phyloP scores from a whole-genome alignment of 768 basidiomycete species.

The Coprinopsis marcescibilis region DNA sequence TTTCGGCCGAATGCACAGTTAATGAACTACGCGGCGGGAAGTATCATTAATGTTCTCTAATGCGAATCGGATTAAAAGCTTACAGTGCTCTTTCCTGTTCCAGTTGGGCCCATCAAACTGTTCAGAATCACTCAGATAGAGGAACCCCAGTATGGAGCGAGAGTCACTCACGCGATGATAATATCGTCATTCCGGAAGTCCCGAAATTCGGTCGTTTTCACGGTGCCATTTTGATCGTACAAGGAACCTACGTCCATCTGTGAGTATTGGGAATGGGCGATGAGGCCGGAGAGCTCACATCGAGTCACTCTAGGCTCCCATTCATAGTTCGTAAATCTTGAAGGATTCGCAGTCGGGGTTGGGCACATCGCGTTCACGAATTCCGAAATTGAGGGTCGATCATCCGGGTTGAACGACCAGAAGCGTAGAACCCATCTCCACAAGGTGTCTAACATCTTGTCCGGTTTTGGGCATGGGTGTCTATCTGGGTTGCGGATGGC shows the following conservation, averaged over 20 bases:
- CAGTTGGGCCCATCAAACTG: constrained; percentile 26
- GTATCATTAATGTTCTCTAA: no score
- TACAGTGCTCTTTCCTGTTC: constrained; percentile 25
- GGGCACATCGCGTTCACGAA: not conserved
- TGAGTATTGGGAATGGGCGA: not conserved
- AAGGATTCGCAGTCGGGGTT: not conserved
- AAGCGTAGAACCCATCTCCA: not conserved
- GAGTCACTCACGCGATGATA: not conserved
- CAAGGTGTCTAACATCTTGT: not conserved
- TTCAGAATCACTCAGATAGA: not conserved
- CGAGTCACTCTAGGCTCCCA: not conserved
- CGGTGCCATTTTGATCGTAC: not conserved
- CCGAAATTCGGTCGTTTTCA: not conserved
- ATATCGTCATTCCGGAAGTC: not conserved
- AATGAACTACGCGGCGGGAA: constrained; percentile 19
- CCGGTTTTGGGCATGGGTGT: not conserved
- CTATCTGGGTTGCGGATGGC: not conserved
- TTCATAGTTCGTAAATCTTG: not conserved
- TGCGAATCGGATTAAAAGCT: constrained; percentile 1
- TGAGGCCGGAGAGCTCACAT: not conserved
- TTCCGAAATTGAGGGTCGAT: not conserved
- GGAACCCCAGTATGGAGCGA: not conserved
- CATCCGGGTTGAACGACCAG: not conserved
- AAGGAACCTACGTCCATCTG: not conserved
- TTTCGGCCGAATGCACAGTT: constrained; percentile 12